Conservation (phyloP, 495 filamentous ascomycete species). For the Aspergillus kassunensis region DNA sequence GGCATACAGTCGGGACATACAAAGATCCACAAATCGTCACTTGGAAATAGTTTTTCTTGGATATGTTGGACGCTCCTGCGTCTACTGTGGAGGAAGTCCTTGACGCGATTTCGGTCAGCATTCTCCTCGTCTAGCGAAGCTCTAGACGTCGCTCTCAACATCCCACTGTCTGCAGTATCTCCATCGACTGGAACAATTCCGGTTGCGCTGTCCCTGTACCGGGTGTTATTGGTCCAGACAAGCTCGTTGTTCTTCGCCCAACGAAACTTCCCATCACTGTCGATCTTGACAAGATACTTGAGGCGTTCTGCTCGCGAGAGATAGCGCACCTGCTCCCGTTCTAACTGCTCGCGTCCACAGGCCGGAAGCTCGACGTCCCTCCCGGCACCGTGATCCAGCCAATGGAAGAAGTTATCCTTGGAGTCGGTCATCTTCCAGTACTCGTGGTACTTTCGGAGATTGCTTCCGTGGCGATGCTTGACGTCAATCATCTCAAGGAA, state of each 20-base stretch:
- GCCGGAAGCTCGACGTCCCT: constrained; percentile 51
- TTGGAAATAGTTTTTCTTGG: constrained; percentile 64
- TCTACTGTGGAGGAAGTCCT: constrained; percentile 61
- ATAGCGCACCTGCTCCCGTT: constrained; percentile 69
- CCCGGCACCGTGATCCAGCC: constrained; percentile 84
- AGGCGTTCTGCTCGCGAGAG: constrained; percentile 66
- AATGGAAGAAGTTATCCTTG: constrained; percentile 89
- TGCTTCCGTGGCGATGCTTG: constrained; percentile 84
- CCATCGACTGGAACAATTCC: constrained; percentile 65
- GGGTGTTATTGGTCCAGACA: constrained; percentile 66
- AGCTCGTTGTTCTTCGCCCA: constrained; percentile 76
- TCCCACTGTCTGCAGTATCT: constrained; percentile 9
- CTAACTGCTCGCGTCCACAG: constrained; percentile 62
- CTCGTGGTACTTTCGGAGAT: constrained; percentile 77
- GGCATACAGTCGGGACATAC: constrained; percentile 38
- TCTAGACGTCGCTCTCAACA: neutral
- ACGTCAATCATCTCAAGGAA: constrained; percentile 91
- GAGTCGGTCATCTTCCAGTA: constrained; percentile 76
- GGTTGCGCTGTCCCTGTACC: constrained; percentile 72
- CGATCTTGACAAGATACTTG: constrained; percentile 68
- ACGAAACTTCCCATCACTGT: constrained; percentile 60
- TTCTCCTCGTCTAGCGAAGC: constrained; percentile 40
- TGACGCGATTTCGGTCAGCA: constrained; percentile 26
- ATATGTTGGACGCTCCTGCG: constrained; percentile 68
- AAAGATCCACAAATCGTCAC: constrained; percentile 88